Conservation (phyloP, 352 stramenopile species). For the Elongisporangium anandrum region DNA sequence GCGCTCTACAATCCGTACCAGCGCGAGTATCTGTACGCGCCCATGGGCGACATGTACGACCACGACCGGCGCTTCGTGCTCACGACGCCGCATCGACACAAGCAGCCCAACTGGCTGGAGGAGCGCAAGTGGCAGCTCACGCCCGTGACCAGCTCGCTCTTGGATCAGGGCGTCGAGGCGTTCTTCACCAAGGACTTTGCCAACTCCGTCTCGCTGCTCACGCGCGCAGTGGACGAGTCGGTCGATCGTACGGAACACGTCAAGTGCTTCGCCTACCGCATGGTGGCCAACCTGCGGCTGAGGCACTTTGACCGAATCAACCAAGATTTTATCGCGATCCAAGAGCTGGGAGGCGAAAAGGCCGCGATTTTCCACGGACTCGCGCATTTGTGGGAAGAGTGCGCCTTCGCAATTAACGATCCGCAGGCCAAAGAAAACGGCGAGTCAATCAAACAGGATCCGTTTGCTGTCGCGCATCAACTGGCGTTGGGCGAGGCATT, state of each 20-base stretch:
- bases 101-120: constrained; percentile 22
- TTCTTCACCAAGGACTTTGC: constrained; percentile 67
- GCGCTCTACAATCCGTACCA: constrained; percentile 75
- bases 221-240: constrained; percentile 32
- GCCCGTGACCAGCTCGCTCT: constrained; percentile 27
- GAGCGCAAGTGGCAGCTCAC: constrained; percentile 44
- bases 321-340: constrained; percentile 46
- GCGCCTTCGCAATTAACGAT: constrained; percentile 9
- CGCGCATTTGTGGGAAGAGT: constrained; percentile 66
- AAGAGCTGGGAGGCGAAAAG: constrained; percentile 59
- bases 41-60: constrained; percentile 45
- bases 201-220: constrained; percentile 44
- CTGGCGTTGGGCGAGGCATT: constrained; percentile 50
- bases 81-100: constrained; percentile 19
- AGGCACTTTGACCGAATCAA: constrained; percentile 44
- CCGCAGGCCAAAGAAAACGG: background rate
- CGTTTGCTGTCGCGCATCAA: constrained; percentile 57
- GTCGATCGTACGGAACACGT: constrained; percentile 66
- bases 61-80: constrained; percentile 48
- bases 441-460: constrained; percentile 11
- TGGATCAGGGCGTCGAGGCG: constrained; percentile 64
- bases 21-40: constrained; percentile 65
- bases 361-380: constrained; percentile 72
- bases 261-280: constrained; percentile 71
- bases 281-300: constrained; percentile 65